Evolutionary conservation across 345 rosid genomes (phyloP), one percentile per base, ranked within the genome.

Genomic region (Dipteronia dyeriana): DNA sequence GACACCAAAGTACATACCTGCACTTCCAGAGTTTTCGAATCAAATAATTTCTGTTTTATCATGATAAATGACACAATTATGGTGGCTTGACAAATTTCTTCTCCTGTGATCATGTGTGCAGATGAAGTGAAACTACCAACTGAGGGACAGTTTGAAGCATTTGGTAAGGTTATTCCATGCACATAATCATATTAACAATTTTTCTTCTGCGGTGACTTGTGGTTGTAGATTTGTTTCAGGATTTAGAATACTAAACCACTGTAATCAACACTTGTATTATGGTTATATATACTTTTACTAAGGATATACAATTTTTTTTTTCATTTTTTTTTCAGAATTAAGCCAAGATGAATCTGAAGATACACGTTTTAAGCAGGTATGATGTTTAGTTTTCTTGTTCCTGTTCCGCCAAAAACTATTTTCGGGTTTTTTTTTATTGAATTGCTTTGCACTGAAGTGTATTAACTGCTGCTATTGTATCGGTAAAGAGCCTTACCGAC

Each of bases 301-400:
- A 74, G 20, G 22, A 72, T 45, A 31, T 53, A 31, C 31, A 56
- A 56, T 19, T n/a, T 6, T 45, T 45, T 20, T 59, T 6, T 74
- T n/a, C n/a, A n/a, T n/a, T n/a, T 74, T 70, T 8, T 74, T 81
- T 83, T 34, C 89, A 92, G 98, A 89, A 75, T 76, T 94, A 85
- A 92, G 94, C 82, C 83, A 85, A 65, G 98, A 91, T 71, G 98
- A 93, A 84, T 79, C 87, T 8, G 97, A 93, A 76, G 97, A 93
- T 75, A 91, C 90, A 70, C 85, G 85, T 17, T 95, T 95, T 84
- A 93, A 93, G 88, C 93, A 92, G 97, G 98, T 94, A 78, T 34
- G 26, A 25, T 22, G 4, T 39, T 53, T 39, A 14, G 13, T 56
- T 49, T 41, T 62, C 45, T 72, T 41, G 39, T 11, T 39, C 25